Conservation (phyloP, 768 basidiomycete species). For the Podaxis rugospora region DNA sequence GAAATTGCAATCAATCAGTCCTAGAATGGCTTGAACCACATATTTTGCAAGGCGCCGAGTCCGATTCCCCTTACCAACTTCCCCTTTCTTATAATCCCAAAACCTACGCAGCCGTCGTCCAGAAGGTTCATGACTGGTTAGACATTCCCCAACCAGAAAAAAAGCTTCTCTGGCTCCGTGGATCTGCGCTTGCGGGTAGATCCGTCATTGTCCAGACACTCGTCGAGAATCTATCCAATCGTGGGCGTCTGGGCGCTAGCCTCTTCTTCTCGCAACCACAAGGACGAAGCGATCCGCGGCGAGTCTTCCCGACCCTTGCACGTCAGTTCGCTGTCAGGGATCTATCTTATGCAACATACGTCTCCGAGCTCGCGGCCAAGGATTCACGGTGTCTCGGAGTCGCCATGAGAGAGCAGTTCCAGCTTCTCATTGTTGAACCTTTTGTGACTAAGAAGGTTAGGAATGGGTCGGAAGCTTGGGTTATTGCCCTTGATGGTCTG, state of each 20-base stretch:
- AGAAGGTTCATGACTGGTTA: constrained; percentile 11
- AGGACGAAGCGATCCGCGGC: neutral
- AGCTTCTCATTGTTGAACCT: constrained; percentile 13
- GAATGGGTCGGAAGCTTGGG: neutral
- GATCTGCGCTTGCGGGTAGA: constrained; percentile 23
- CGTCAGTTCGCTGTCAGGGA: constrained; percentile 15
- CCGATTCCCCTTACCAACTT: constrained; percentile 5
- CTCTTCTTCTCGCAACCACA: constrained; percentile 18
- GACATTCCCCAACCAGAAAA: neutral
- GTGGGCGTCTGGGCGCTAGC: constrained; percentile 11
- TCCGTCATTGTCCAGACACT: constrained; percentile 26
- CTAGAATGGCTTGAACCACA: neutral
- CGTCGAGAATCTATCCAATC: constrained; percentile 13
- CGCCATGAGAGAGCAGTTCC: constrained; percentile 11
- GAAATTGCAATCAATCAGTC: too few species aligned
- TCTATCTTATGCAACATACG: neutral
- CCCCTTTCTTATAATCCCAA: constrained; percentile 15
- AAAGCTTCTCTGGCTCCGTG: constrained; percentile 17
- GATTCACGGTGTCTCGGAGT: constrained; percentile 8
- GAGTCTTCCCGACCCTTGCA: constrained; percentile 18
- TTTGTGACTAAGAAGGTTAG: neutral
- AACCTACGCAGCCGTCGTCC: constrained; percentile 14
- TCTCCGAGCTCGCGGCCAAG: constrained; percentile 5
- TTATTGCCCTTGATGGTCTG: constrained; percentile 5
- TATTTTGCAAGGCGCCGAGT: constrained; percentile 3